Base-by-base conservation (phyloP, 495 filamentous ascomycete genomes). In the Aspergillus avenaceus region DNA sequence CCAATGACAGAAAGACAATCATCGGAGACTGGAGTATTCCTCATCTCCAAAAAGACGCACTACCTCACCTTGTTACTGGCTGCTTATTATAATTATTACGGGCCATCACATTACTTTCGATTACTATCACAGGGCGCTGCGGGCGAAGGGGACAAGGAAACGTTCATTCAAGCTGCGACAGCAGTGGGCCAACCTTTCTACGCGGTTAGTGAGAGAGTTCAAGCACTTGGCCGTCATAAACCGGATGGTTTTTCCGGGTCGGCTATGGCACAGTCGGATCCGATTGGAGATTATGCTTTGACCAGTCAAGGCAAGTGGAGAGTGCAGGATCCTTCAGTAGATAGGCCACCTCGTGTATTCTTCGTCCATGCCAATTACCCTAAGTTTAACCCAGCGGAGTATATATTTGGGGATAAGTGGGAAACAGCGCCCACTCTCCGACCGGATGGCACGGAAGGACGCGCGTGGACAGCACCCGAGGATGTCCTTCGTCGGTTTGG, bases 91-190 rank as follows among this genome's bases (percentile, higher is more conserved):
- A 86, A 85, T 54, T 75, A 74, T 50, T 79, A 81, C 60, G 81
- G 82, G 4, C 76, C 79, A 2, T 60, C 70, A 0, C 72, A 80
- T 52, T 86, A 82, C 61, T 86, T 83, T 61, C 63, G 69, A 5
- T 64, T 86, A 8, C 64, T 85, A 21, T 73, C 71, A 5, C 82
- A 83, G 58, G 77, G 79, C 5, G 76, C 67, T 0, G 69, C 74
- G 1, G 82, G 82, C 3, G 69, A 83, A 49, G 82, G 83, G 1
- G 84, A 86, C 57, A 86, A 85, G 60, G 83, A 86, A 54, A 85
- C 79, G 3, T 85, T 85, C 41, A 55, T 81, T 2, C 63, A 75
- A 8, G 82, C 81, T 0, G 81, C 83, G 1, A 54, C 69, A 3
- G 76, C 73, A 4, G 58, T 83, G 5, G 64, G 69, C 5, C 57